Conservation (phyloP, 257 asterid genomes). For the Nicotiana attenuata region DNA sequence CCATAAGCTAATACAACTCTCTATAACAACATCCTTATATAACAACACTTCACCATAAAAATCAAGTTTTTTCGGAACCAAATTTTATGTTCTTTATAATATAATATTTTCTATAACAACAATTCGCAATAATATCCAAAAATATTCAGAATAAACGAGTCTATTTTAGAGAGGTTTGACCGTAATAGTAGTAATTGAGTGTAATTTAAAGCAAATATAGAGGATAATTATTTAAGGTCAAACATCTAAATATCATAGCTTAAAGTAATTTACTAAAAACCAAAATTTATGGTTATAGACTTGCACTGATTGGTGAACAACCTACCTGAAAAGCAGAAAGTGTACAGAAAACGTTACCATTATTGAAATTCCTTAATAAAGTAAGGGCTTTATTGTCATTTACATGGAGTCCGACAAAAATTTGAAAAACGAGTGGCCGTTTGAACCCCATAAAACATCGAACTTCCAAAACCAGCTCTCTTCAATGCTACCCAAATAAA, state of each 20-base stretch:
- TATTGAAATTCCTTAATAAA: neutral
- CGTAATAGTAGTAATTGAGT: neutral
- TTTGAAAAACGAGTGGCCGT: constrained; percentile 73
- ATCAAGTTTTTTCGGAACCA: no score
- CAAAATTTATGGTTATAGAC: neutral
- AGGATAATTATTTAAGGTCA: neutral
- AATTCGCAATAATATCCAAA: no score
- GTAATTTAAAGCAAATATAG: neutral
- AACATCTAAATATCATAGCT: neutral
- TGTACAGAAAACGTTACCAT: neutral
- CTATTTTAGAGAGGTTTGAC: no score
- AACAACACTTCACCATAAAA: no score
- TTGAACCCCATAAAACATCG: constrained; percentile 38
- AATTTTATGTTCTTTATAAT: no score
- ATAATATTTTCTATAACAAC: no score
- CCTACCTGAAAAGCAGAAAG: neutral
- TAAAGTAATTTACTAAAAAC: neutral
- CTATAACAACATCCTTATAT: no score
- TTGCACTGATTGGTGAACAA: neutral
- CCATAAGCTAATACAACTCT: neutral
- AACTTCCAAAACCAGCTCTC: constrained; percentile 34
- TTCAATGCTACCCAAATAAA: constrained; percentile 28
- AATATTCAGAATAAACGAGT: no score
- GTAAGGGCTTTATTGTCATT: neutral
- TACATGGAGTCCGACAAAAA: neutral